Base-by-base conservation (phyloP, 2,329 filamentous ascomycete genomes). In the Graphiopsis chlorocephala region DNA sequence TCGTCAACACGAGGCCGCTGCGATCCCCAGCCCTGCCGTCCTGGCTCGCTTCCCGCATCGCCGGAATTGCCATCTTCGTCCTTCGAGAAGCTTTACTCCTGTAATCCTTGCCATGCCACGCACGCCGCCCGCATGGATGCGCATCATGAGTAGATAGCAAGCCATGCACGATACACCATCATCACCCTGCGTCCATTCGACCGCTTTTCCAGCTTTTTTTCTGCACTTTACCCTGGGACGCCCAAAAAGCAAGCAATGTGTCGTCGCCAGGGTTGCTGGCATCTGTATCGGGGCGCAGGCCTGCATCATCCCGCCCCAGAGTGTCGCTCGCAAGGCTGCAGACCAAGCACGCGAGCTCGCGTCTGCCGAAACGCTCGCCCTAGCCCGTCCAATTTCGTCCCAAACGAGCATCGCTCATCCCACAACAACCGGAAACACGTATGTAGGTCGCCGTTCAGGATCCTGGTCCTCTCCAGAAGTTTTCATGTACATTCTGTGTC, bases 1-100 rank as follows among this genome's bases (percentile, higher is more conserved):
- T 62, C 60, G 60, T 25, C 58, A 61, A 61, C 58, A 50, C 58
- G 58, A 61, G 58, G 58, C 33, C n/a, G 35, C 56, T 38, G 45
- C 47, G 45, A 62, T 53, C 48, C 60, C 48, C 28, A 45, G 31
- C 33, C 60, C 48, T 45, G 60, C 35, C 23, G n/a, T 45, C 38
- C 38, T 45, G n/a, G 38, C 55, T 50, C 58, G 58, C 33, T 45
- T 55, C 60, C 60, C 48, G 60, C 48, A 25, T 62, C 48, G n/a
- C 60, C 60, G 60, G 60, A 62, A 62, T 62, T 62, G 31, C 48
- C 23, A 62, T 53, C 57, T 47, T 31, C 47, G 28, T 35, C 58
- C 58, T 61, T 61, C 58, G 58, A 61, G 58, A 61, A 61, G 58
- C 38, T 45, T 58, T 58, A 12, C 20, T 5, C 23, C 38, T 35